Base-by-base conservation (phyloP, 1,139 yeast genomes). In the Geotrichum citri-aurantii region DNA sequence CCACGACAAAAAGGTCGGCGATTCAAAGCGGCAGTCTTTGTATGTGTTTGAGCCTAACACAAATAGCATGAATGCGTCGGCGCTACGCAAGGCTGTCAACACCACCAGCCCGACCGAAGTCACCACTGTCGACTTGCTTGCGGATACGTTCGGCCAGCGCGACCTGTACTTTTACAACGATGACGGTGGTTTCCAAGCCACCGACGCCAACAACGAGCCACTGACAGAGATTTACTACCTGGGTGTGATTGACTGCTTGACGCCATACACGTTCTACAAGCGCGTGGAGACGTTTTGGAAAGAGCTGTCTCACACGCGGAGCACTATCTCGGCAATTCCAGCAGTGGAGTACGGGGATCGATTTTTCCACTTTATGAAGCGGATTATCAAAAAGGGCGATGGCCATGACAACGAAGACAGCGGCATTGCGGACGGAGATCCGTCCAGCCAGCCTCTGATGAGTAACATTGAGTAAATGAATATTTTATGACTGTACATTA, bases 191-290 rank as follows among this genome's bases (percentile, higher is more conserved):
- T 84, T 89, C 51, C 77, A 87, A 57, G 86, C 95, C 1, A 85
- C 96, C 0, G 82, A 86, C 67, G 83, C 78, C 56, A 69, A 79
- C 54, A 81, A 88, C 66, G 78, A 81, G 57, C 90, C 92, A 31
- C 71, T 83, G 50, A 78, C 81, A 33, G 83, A 87, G 61, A 83
- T 93, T 14, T 93, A 93, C 73, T 95, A 91, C 69, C 75, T 93
- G 66, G 99, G 99, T 12, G 85, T 93, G 52, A 95, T 93, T 67
- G 99, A 93, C 70, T 92, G 96, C 72, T 77, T 93, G 64, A 93
- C 99, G 0, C 83, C 86, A 61, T 93, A 93, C 69, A 86, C 91
- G 1, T 72, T 86, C 27, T 75, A 83, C 65, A 93, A 93, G 70
- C 80, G 82, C 62, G 71, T 91, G 54, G 99, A 93, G 70, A 93